A percentile compares a stretch with the other conserved stretches of the same genome.
Conservation (phyloP, 2,329 filamentous ascomycete genomes). For the Fusarium citri region DNA sequence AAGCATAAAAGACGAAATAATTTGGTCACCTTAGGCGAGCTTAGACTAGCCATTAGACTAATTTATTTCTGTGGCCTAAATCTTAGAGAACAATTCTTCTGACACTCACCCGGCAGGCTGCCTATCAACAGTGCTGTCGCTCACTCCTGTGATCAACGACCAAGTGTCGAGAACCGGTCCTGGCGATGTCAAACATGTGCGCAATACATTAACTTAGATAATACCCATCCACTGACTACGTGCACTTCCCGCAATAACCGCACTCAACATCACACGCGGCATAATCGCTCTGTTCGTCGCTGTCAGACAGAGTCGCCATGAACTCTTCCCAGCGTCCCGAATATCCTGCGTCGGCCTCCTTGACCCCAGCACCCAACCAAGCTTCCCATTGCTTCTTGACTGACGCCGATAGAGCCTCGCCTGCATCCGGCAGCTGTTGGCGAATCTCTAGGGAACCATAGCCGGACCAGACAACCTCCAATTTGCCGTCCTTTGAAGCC, state of each 20-base stretch:
- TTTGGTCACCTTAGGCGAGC: not conserved
- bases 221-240: slow-evolving; percentile 5
- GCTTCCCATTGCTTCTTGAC: slow-evolving; percentile 41
- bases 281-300: slow-evolving; percentile 32
- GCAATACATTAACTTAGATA: accelerated
- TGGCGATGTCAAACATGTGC: not conserved
- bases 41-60: not conserved
- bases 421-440: slow-evolving; percentile 38
- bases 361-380: slow-evolving; percentile 35
- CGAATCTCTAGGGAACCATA: slow-evolving; percentile 41
- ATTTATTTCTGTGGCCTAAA: accelerated
- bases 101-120: not conserved
- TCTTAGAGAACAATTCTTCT: accelerated
- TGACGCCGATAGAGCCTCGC: slow-evolving; percentile 39
- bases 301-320: slow-evolving; percentile 22
- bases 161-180: not conserved
- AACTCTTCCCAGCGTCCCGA: slow-evolving; percentile 14
- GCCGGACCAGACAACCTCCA: slow-evolving; percentile 41
- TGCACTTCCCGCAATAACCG: slow-evolving; percentile 46
- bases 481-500: slow-evolving; percentile 21
- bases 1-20: not conserved
- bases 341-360: not conserved
- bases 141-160: not conserved
- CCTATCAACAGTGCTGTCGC: too few species aligned
- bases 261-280: slow-evolving; percentile 47